These are phyloP conservation scores for Przewalskia tangutica DNA, from an alignment of 257 asterid species.

Conservation along the genomic window DNA sequence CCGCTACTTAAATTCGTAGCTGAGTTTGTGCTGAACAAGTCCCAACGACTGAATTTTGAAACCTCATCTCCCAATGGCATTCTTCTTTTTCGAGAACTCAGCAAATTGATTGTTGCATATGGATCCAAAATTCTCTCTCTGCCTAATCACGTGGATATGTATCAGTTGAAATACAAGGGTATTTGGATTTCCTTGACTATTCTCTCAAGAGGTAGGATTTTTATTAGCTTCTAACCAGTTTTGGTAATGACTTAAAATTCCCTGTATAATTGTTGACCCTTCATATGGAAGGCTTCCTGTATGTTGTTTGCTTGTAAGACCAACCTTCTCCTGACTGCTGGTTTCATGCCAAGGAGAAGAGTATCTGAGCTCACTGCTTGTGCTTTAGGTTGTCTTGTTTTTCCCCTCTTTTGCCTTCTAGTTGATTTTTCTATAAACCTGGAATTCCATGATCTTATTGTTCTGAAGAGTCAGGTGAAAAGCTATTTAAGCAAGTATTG, in stretches of 20 bases:
- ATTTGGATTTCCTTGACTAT: constrained; percentile 84
- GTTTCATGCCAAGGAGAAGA: background rate
- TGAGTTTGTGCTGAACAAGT: constrained; percentile 87
- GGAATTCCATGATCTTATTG: background rate
- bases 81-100: constrained; percentile 94
- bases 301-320: background rate
- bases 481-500: background rate
- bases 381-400: background rate
- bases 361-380: background rate
- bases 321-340: background rate
- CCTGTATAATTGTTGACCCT: background rate
- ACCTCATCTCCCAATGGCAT: constrained; percentile 96
- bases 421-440: background rate
- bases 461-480: background rate
- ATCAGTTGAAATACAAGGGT: constrained; percentile 93
- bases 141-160: constrained; percentile 71
- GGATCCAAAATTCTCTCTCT: constrained; percentile 77
- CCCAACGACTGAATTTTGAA: constrained; percentile 90
- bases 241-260: background rate
- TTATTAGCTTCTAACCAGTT: background rate
- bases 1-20: constrained; percentile 91
- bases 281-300: background rate
- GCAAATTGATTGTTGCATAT: constrained; percentile 85
- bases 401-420: background rate
- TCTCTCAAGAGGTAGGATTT: constrained; percentile 65